Evolutionary conservation across 2,329 filamentous ascomycete species (phyloP).

Genomic region (Byssochlamys sp.): DNA sequence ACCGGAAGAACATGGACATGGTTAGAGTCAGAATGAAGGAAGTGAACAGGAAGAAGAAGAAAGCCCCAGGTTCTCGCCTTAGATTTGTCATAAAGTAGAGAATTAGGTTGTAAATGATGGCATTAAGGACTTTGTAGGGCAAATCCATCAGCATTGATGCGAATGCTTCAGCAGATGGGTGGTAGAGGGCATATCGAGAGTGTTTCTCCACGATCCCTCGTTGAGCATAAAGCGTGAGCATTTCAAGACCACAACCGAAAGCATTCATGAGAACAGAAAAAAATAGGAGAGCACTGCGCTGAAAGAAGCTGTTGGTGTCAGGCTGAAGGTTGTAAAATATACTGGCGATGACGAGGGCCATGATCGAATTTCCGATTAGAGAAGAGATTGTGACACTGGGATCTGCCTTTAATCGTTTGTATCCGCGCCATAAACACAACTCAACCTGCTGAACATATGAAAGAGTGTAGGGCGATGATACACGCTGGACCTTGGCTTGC

Average conservation of each 20-base stretch:
- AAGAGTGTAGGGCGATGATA: constrained; percentile 71
- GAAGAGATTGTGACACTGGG: constrained; percentile 62
- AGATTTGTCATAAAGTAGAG: constrained; percentile 85
- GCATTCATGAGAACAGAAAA: constrained; percentile 81
- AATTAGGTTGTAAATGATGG: constrained; percentile 65
- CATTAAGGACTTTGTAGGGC: constrained; percentile 70
- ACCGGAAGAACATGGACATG: constrained; percentile 82
- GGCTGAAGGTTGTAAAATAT: constrained; percentile 68
- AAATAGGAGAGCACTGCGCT: constrained; percentile 71
- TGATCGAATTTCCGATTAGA: constrained; percentile 58
- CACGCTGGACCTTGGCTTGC: constrained; percentile 42
- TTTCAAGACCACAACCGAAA: constrained; percentile 70
- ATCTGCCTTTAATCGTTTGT: constrained; percentile 66
- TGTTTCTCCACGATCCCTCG: constrained; percentile 90
- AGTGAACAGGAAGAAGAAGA: constrained; percentile 78
- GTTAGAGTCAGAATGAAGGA: constrained; percentile 62
- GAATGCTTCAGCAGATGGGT: constrained; percentile 79
- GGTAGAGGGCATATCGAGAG: constrained; percentile 73
- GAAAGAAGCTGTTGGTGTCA: constrained; percentile 64
- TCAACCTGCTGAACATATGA: constrained; percentile 65
- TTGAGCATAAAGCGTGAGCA: constrained; percentile 77
- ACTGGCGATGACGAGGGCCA: constrained; percentile 68
- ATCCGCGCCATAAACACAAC: constrained; percentile 74
- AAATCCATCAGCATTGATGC: constrained; percentile 78
- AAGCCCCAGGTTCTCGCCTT: constrained; percentile 60